phyloP scores from a whole-genome alignment of 192 early-diverging fungal genomes.

The Physocladia obscura region DNA sequence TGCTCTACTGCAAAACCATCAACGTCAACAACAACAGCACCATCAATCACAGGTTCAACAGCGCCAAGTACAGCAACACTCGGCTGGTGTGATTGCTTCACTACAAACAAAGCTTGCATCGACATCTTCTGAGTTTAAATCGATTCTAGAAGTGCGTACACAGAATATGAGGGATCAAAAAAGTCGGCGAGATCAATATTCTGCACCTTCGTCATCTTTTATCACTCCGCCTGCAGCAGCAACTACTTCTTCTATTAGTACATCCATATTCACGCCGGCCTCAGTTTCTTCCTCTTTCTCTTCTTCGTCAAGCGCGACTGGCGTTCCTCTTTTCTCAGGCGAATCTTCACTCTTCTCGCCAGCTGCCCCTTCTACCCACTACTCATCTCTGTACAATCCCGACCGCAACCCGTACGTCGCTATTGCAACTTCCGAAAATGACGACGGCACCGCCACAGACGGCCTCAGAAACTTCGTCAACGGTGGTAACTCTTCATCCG shows the following conservation, averaged over 20 bases:
- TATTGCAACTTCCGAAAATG: not conserved
- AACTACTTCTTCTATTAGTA: no score
- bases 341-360: constrained; percentile 25
- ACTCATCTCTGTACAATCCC: constrained; percentile 66
- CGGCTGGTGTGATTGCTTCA: constrained; percentile 84
- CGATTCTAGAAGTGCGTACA: constrained; percentile 91
- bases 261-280: no score
- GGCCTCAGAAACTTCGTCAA: constrained; percentile 20
- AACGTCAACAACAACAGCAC: not conserved
- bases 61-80: constrained; percentile 85
- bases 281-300: not conserved
- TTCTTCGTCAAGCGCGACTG: not conserved
- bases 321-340: constrained; percentile 8
- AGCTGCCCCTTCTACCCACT: constrained; percentile 19
- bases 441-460: constrained; percentile 21
- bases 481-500: not conserved
- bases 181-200: constrained; percentile 85
- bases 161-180: constrained; percentile 94
- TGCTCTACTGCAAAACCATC: constrained; percentile 74
- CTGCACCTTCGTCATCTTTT: no score
- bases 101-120: constrained; percentile 89
- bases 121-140: constrained; percentile 88
- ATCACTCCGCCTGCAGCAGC: no score
- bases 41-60: constrained; percentile 14
- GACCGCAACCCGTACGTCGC: constrained; percentile 39